Evolutionary conservation across 1,284 basidiomycete genomes (phyloP), one percentile per base, ranked within the genome.

Genomic region (Agaricales sp.): DNA sequence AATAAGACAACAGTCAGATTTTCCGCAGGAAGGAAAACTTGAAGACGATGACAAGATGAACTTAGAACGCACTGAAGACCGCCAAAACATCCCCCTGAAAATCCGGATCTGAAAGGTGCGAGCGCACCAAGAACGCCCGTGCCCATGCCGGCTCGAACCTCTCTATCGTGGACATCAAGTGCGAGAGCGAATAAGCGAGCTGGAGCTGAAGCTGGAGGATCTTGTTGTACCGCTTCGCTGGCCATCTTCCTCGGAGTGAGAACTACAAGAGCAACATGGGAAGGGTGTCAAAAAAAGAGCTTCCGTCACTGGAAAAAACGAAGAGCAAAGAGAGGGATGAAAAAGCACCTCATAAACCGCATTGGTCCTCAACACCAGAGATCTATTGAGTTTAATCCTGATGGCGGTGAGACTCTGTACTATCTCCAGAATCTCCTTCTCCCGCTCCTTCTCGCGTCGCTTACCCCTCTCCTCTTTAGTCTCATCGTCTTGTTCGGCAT

Each of bases 31-130:
- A 4, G 11, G n/a, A 20, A 2, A 14, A 25, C n/a, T n/a, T n/a
- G 4, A 50, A 43, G 24, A 18, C 11, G 2, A 35, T n/a, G n/a
- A n/a, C n/a, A n/a, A n/a, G n/a, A n/a, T n/a, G n/a, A n/a, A n/a
- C n/a, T n/a, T n/a, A 16, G 14, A 24, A 58, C 80, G 52, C 53
- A 87, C 83, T 82, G 53, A 91, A 80, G 12, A 91, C 83, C 8
- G 87, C 84, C 11, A 92, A 68, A 6, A 89, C 73, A 53, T 92
- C 90, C 2, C 89, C 91, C 51, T 92, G 79, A 57, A 93, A 93
- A 53, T 83, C 77, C 0, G 85, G 76, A 60, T 93, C 88, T 12
- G 83, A 66, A 53, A 93, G 77, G 1, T 87, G 73, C 0, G 88
- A 89, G 18, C 89, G 68, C 16, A 75, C 74, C 14, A 93, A 69